Evolutionary conservation across 768 basidiomycete species (phyloP).

Genomic region (Crucibulum laeve): DNA sequence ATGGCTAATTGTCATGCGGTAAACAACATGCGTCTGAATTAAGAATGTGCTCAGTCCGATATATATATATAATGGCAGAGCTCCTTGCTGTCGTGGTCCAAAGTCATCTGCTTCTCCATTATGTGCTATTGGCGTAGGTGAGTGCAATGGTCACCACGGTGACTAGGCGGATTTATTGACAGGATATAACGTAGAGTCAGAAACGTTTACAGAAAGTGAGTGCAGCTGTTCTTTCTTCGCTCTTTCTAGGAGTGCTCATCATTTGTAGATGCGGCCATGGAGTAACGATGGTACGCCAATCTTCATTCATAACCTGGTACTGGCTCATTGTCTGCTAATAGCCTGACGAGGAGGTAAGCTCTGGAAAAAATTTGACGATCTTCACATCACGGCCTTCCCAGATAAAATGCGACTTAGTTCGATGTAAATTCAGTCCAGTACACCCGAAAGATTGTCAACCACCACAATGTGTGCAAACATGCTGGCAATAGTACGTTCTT

Average conservation of each 20-base stretch:
- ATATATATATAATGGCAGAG: slow-evolving; percentile 6
- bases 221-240: slow-evolving; percentile 4
- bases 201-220: slow-evolving; percentile 50
- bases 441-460: slow-evolving; percentile 48
- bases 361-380: background rate
- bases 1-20: slow-evolving; percentile 9
- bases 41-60: background rate
- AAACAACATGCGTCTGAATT: slow-evolving; percentile 9
- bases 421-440: slow-evolving; percentile 59
- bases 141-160: slow-evolving; percentile 14
- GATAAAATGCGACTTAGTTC: slow-evolving; percentile 59
- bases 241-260: slow-evolving; percentile 6
- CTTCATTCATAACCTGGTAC: background rate
- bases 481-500: slow-evolving; percentile 69
- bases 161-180: slow-evolving; percentile 15
- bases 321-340: slow-evolving; percentile 16
- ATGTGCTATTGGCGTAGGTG: slow-evolving; percentile 66
- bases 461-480: slow-evolving; percentile 48
- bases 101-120: slow-evolving; percentile 10
- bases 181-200: slow-evolving; percentile 38
- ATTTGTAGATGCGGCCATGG: slow-evolving; percentile 50
- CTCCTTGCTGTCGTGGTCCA: slow-evolving; percentile 4
- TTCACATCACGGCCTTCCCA: slow-evolving; percentile 17
- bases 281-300: slow-evolving; percentile 37
- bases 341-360: slow-evolving; percentile 56